A percentile compares a stretch with the other conserved stretches of the same genome.
Evolutionary conservation across 805 yeast genomes (phyloP).

Genomic region (Scheffersomyces stipitis): DNA sequence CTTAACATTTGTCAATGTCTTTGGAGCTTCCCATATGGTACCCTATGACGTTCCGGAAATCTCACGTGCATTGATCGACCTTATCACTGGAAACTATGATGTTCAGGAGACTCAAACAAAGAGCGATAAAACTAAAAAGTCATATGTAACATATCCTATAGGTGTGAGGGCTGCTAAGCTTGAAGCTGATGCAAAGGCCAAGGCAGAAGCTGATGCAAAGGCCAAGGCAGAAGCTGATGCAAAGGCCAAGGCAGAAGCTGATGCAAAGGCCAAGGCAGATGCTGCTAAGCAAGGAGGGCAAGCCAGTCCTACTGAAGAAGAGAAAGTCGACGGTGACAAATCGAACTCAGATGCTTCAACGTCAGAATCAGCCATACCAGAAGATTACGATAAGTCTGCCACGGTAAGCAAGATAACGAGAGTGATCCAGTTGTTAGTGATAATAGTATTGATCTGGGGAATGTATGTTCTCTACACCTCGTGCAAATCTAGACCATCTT

Average conservation of each 20-base stretch:
- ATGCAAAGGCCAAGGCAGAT: slow-evolving; percentile 1
- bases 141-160: slow-evolving; percentile 29
- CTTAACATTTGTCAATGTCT: slow-evolving; percentile 71
- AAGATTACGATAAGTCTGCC: not conserved
- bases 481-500: slow-evolving; percentile 39
- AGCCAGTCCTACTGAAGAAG: not conserved
- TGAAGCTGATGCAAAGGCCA: not conserved
- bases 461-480: slow-evolving; percentile 36
- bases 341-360: slow-evolving; percentile 1
- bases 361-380: not conserved
- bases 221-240: not conserved
- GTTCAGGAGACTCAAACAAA: slow-evolving; percentile 13
- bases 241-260: not conserved
- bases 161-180: slow-evolving; percentile 18
- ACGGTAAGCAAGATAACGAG: slow-evolving; percentile 27
- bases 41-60: slow-evolving; percentile 76
- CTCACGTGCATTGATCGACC: slow-evolving; percentile 69
- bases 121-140: slow-evolving; percentile 14
- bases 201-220: not conserved
- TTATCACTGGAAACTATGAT: slow-evolving; percentile 34
- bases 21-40: slow-evolving; percentile 89
- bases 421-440: slow-evolving; percentile 39
- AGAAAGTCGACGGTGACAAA: not conserved
- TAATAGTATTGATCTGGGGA: slow-evolving; percentile 41
- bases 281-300: not conserved